These are phyloP conservation scores for Xylariaceae sp. DNA, from an alignment of 2,329 filamentous ascomycete genomes.

Conservation along the genomic window DNA sequence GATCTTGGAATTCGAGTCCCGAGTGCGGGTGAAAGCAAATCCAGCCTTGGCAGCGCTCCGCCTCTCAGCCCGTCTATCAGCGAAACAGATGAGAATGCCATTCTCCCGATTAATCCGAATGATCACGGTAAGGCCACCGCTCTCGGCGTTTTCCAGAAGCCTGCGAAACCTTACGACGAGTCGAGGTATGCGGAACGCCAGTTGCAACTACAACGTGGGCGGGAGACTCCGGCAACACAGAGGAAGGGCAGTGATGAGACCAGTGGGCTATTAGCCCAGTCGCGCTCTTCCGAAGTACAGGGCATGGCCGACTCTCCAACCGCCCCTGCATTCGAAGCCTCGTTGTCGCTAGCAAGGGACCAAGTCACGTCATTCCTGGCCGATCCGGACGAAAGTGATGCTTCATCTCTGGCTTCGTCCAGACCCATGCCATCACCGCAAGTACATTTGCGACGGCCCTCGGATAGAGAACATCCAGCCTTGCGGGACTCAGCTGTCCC, in stretches of 20 bases:
- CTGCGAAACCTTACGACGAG: slow-evolving; percentile 73
- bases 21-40: slow-evolving; percentile 34
- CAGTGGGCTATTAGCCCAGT: too few species aligned
- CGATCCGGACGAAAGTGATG: slow-evolving; percentile 38
- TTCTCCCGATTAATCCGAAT: slow-evolving; percentile 64
- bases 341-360: slow-evolving; percentile 31
- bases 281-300: too few species aligned
- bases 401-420: slow-evolving; percentile 22
- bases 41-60: slow-evolving; percentile 37
- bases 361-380: slow-evolving; percentile 38
- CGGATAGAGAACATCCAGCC: slow-evolving; percentile 51
- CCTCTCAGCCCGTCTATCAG: slow-evolving; percentile 66
- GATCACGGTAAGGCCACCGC: slow-evolving; percentile 50
- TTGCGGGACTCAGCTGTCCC: slow-evolving; percentile 43
- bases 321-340: slow-evolving; percentile 21
- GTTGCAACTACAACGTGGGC: slow-evolving; percentile 70
- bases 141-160: slow-evolving; percentile 52
- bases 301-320: slow-evolving; percentile 29
- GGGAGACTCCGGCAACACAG: slow-evolving; percentile 51
- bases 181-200: slow-evolving; percentile 78
- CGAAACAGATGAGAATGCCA: slow-evolving; percentile 61
- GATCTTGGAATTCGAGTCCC: slow-evolving; percentile 30
- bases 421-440: slow-evolving; percentile 29
- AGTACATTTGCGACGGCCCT: slow-evolving; percentile 40
- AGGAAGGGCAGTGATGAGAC: slow-evolving; percentile 42